Evolutionary conservation across 78 protist species (phyloP), one percentile per base, ranked within the genome.

Genomic region (Chrysochromulina tobinii): DNA sequence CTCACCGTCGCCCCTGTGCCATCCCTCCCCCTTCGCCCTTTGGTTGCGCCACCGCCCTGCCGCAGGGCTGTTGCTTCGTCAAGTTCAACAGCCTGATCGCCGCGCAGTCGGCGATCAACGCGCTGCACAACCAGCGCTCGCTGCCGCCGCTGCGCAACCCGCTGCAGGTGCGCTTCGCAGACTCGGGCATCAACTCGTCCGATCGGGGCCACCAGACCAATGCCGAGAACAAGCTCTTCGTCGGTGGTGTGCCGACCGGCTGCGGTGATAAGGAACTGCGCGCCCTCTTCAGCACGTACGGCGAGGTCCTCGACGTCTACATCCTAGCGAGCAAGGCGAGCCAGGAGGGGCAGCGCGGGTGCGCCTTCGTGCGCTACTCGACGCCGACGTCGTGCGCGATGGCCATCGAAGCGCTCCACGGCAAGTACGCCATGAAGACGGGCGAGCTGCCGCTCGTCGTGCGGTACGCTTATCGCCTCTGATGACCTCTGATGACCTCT

Each of bases 361-460:
- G 81, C 81, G 81, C 81, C 81, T 72, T 72, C 53, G 81, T 72
- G 81, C 38, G 81, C 54, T 72, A 72, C 81, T 38, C 81, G 57
- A 3, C 81, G 57, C 81, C 81, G 81, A 38, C 20, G 53, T 72
- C 81, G 53, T 72, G 81, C 81, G 53, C 18, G 12, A 14, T 72
- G n/a, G 81, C 81, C 53, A 72, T 72, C 81, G 53, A 72, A 11
- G 48, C 81, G 48, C 81, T 72, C 25, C 81, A 72, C 81, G 81
- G 81, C 81, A 72, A 72, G 81, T 72, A 72, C 81, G 81, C 81
- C 53, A 72, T 72, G 81, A 72, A 38, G 81, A 53, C 81, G 81
- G 81, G 81, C 81, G 81, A 72, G 81, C 81, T 72, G 81, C 81
- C 81, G 48, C 53, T 72, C n/a, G 81, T 72, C 3, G 81, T 72